Conservation (phyloP, 148 eudicot species). For the Rhododendron simsii region DNA sequence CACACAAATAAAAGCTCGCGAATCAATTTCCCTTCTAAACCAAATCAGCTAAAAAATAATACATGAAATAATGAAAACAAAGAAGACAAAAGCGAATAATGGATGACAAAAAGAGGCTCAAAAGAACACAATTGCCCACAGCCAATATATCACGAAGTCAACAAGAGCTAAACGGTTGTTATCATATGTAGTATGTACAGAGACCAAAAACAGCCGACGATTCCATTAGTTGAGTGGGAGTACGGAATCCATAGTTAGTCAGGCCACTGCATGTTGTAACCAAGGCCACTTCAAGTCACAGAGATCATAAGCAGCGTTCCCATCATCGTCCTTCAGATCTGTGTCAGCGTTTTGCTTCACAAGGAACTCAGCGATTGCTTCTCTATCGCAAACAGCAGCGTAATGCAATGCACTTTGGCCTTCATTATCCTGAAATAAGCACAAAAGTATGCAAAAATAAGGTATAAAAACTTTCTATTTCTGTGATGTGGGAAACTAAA, state of each 20-base stretch:
- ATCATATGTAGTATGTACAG: slow-evolving; percentile 5
- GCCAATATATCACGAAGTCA: neutral
- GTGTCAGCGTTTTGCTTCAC: slow-evolving; percentile 66
- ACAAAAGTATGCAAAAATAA: neutral
- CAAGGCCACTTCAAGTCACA: slow-evolving; percentile 80
- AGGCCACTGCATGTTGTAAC: slow-evolving; percentile 31
- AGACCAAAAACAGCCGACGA: neutral
- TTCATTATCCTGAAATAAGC: slow-evolving; percentile 66
- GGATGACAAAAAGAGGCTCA: neutral
- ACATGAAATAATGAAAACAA: neutral
- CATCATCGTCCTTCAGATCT: slow-evolving; percentile 56
- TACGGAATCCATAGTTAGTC: neutral
- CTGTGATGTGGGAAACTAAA: neutral
- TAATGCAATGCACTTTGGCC: slow-evolving; percentile 92
- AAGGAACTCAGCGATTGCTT: slow-evolving; percentile 68
- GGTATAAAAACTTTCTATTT: neutral
- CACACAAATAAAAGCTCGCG: neutral
- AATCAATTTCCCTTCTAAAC: neutral
- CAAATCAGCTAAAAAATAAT: neutral
- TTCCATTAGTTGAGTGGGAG: neutral
- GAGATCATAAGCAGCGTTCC: slow-evolving; percentile 53
- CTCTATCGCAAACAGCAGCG: slow-evolving; percentile 91
- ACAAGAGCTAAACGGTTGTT: neutral
- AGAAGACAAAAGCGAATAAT: neutral
- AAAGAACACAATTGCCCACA: neutral